These are phyloP conservation scores for Penicillium turbatum DNA, from an alignment of 495 filamentous ascomycete species.

Conservation along the genomic window DNA sequence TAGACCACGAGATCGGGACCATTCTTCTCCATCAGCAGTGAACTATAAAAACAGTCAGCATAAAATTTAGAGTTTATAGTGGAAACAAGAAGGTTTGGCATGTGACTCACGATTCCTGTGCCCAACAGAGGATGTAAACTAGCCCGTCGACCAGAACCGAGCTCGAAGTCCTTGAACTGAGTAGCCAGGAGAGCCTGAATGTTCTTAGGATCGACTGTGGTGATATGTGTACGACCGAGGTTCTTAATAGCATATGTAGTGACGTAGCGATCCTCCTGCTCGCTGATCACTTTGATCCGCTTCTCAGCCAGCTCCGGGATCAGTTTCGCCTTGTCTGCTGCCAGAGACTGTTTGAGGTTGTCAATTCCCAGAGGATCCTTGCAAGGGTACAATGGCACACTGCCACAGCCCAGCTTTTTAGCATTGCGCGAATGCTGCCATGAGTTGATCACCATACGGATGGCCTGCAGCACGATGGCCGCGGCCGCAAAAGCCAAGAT, in stretches of 20 bases:
- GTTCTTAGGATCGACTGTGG: constrained; percentile 53
- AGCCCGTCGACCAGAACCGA: constrained; percentile 32
- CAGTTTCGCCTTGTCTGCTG: constrained; percentile 26
- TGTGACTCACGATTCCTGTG: constrained; percentile 41
- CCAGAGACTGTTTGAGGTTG: constrained; percentile 25
- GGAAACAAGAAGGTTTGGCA: background rate
- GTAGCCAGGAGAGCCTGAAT: constrained; percentile 51
- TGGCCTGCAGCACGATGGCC: constrained; percentile 24
- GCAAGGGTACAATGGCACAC: constrained; percentile 27
- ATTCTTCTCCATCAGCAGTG: constrained; percentile 46
- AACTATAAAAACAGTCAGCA: constrained; percentile 29
- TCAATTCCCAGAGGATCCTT: constrained; percentile 32
- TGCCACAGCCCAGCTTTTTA: constrained; percentile 26
- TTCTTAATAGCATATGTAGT: constrained; percentile 27
- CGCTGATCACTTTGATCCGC: constrained; percentile 22
- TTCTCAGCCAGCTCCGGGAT: constrained; percentile 21
- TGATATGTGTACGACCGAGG: constrained; percentile 26
- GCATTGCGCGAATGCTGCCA: constrained; percentile 31
- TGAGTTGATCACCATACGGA: constrained; percentile 20
- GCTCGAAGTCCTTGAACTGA: constrained; percentile 51
- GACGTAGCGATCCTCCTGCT: constrained; percentile 28
- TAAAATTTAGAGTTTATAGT: background rate
- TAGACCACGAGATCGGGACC: constrained; percentile 51
- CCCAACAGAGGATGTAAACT: constrained; percentile 41
- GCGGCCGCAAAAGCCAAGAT: constrained; percentile 25